A percentile compares a stretch with the other conserved stretches of the same genome.
phyloP scores from a whole-genome alignment of 129 eudicot species.

The Escallonia herrerae region DNA sequence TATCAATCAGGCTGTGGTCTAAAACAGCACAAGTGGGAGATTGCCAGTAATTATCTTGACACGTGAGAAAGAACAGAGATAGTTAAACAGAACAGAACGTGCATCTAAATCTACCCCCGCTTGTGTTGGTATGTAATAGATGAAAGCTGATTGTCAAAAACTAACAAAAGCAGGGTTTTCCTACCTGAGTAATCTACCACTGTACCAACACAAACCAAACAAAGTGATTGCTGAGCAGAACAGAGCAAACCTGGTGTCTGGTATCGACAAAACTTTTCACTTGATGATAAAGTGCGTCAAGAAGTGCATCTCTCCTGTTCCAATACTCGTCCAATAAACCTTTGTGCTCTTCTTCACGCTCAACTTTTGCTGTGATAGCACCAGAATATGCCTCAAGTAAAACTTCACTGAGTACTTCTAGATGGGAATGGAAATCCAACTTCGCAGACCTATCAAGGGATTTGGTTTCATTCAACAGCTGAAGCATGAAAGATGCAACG shows the following conservation, averaged over 20 bases:
- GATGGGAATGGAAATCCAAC: slow-evolving; percentile 50
- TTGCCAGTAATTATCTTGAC: too few species aligned
- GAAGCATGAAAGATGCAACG: slow-evolving; percentile 75
- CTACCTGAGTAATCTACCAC: too few species aligned
- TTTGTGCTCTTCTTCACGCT: slow-evolving; percentile 72
- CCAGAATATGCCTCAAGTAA: slow-evolving; percentile 84
- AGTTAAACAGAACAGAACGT: too few species aligned
- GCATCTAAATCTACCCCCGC: too few species aligned
- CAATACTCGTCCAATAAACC: slow-evolving; percentile 69
- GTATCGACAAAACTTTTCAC: slow-evolving; percentile 52
- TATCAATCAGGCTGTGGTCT: too few species aligned
- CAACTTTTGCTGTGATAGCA: slow-evolving; percentile 76
- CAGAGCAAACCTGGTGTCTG: slow-evolving; percentile 42
- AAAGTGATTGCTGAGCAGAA: not conserved
- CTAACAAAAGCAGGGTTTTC: too few species aligned
- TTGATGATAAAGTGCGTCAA: slow-evolving; percentile 68
- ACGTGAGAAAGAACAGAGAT: too few species aligned
- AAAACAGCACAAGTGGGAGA: too few species aligned
- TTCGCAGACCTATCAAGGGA: slow-evolving; percentile 42
- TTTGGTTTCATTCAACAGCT: slow-evolving; percentile 42
- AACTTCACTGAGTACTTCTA: slow-evolving; percentile 59
- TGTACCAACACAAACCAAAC: too few species aligned
- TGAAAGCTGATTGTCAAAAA: too few species aligned
- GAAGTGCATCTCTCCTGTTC: slow-evolving; percentile 67
- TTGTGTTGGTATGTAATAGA: too few species aligned